Evolutionary conservation across 345 rosid species (phyloP).

Genomic region (Euphorbia tirucalli): DNA sequence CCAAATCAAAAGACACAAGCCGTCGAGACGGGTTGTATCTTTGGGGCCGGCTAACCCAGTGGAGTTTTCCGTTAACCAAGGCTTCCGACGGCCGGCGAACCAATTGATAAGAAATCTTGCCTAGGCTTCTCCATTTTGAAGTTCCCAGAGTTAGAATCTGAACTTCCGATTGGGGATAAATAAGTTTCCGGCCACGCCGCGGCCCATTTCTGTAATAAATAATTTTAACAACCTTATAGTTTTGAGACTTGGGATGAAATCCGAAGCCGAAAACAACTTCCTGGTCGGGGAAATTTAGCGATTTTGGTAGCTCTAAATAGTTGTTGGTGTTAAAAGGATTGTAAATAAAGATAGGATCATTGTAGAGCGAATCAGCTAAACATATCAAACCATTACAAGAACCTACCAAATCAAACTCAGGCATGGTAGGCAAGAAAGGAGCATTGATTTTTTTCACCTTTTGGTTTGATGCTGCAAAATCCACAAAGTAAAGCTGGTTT

Average conservation of each 20-base stretch:
- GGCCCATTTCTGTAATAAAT: constrained; percentile 30
- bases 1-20: constrained; percentile 71
- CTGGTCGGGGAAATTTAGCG: constrained; percentile 26
- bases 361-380: constrained; percentile 29
- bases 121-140: constrained; percentile 61
- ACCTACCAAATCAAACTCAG: constrained; percentile 43
- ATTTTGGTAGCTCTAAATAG: constrained; percentile 30
- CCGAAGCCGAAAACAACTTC: constrained; percentile 45
- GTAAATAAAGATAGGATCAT: constrained; percentile 25
- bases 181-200: constrained; percentile 27
- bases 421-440: constrained; percentile 33
- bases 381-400: constrained; percentile 48
- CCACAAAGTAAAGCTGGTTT: constrained; percentile 39
- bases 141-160: constrained; percentile 35
- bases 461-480: constrained; percentile 22
- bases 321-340: constrained; percentile 43
- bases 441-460: constrained; percentile 27
- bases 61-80: constrained; percentile 69
- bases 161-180: constrained; percentile 30
- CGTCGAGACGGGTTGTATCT: constrained; percentile 58
- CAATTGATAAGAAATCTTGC: constrained; percentile 58
- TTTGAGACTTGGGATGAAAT: constrained; percentile 20
- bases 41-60: constrained; percentile 66
- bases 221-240: constrained; percentile 41
- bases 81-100: constrained; percentile 62